These are phyloP conservation scores for Cladosporium colombiae DNA, from an alignment of 2,329 filamentous ascomycete species.

Conservation along the genomic window DNA sequence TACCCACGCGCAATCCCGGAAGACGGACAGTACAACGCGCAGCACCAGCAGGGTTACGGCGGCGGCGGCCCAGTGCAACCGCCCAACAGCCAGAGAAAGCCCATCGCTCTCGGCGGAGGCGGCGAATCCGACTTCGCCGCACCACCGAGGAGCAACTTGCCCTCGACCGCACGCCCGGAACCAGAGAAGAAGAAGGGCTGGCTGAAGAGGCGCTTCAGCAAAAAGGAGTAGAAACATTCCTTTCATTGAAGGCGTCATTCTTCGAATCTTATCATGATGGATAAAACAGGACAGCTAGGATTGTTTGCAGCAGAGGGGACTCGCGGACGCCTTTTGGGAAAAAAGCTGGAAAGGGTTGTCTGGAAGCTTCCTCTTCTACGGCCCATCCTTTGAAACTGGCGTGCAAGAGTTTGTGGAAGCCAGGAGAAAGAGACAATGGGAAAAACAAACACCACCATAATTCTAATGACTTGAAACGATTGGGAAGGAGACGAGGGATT, in stretches of 20 bases:
- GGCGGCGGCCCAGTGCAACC: conserved; percentile 18
- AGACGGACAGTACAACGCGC: conserved; percentile 14
- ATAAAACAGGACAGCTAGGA: conserved; percentile 9
- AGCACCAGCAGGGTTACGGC: conserved; percentile 24
- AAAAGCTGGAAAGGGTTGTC: not conserved
- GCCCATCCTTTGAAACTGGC: not conserved
- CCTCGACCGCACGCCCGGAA: conserved; percentile 30
- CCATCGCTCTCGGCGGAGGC: conserved; percentile 13
- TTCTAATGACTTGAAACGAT: conserved; percentile 6
- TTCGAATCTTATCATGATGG: not conserved
- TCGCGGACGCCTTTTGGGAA: not conserved
- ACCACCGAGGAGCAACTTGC: conserved; percentile 26
- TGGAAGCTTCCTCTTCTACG: too few relatives aligned
- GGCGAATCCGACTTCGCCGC: conserved; percentile 25
- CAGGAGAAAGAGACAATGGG: not conserved
- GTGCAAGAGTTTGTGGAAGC: not conserved
- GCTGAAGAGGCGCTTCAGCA: conserved; percentile 82
- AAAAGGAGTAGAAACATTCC: conserved; percentile 41
- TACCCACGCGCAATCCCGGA: conserved; percentile 15
- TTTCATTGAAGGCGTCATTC: not conserved
- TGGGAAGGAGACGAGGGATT: not conserved
- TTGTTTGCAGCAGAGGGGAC: not conserved
- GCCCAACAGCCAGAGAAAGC: conserved; percentile 12
- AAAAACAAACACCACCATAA: not conserved
- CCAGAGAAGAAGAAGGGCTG: conserved; percentile 84